Evolutionary conservation across 495 filamentous ascomycete genomes (phyloP), one percentile per base, ranked within the genome.

Genomic region (Aspergillus cristatus): DNA sequence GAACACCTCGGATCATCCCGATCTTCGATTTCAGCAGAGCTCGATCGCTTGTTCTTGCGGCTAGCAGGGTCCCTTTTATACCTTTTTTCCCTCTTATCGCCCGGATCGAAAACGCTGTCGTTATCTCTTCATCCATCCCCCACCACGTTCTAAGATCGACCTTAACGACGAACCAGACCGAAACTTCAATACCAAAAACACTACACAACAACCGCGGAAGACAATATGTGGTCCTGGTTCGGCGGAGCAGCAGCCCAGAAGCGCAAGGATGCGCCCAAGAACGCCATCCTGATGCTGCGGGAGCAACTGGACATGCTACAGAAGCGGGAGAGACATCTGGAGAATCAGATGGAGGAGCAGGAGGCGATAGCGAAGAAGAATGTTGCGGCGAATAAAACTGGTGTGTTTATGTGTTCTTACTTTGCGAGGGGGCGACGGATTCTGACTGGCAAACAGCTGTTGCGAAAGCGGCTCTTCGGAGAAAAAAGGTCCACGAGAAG

Each of bases 231-330:
- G 85, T 78, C 78, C 56, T 89, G 83, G 86, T 86, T 91, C 54
- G 82, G 84, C 57, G 86, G 86, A 43, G 74, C 78, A 39, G 75
- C 76, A 51, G 78, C 77, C 39, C 78, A 83, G 65, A 88, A 84
- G 74, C 78, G 79, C 60, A 93, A 90, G 66, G 86, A 96, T 61
- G 82, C 79, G 44, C 85, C 91, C 29, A 99, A 99, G 75, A 87
- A 95, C 70, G 91, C 93, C 42, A 99, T 99, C 46, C 73, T 99
- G 30, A 72, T 74, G 45, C 69, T 99, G 48, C 81, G 91, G 40
- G 70, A 79, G 49, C 89, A 95, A 72, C 72, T 97, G 17, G 88
- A 94, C 45, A 95, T 96, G 90, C 74, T 99, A 46, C 86, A 93
- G 64, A 99, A 99, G 75, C 73, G 93, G 31, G 88, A 99, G 67